These are phyloP conservation scores for Barbatosphaeria neglecta DNA, from an alignment of 495 filamentous ascomycete genomes.

Conservation along the genomic window DNA sequence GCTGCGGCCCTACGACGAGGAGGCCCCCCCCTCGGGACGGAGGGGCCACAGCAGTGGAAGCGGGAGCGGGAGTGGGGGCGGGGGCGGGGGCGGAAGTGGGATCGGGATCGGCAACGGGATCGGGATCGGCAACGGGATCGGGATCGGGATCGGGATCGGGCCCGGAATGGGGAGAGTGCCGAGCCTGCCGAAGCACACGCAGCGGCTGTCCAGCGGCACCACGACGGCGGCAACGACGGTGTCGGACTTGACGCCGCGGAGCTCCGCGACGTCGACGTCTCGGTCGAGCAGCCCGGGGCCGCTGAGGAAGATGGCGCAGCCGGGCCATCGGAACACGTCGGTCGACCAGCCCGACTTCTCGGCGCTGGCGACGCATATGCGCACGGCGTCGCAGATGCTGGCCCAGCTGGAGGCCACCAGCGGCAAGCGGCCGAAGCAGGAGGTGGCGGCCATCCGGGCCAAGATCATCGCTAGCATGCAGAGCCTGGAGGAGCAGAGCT, in stretches of 20 bases:
- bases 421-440: conserved; percentile 56
- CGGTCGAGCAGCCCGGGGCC: conserved; percentile 49
- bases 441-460: conserved; percentile 63
- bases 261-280: conserved; percentile 43
- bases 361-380: conserved; percentile 67
- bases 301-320: conserved; percentile 37
- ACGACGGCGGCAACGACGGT: conserved; percentile 38
- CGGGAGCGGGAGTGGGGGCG: no score
- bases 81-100: no score
- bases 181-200: conserved; percentile 15
- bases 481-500: conserved; percentile 67
- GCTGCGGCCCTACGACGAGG: conserved; percentile 40
- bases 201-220: conserved; percentile 43
- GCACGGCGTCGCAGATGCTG: conserved; percentile 67
- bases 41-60: conserved; percentile 2
- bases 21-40: conserved; percentile 7
- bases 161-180: no score
- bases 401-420: conserved; percentile 63
- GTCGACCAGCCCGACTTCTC: conserved; percentile 58
- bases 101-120: no score
- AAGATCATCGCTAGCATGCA: conserved; percentile 80
- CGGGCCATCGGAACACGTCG: conserved; percentile 25
- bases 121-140: no score
- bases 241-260: conserved; percentile 45
- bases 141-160: no score